Evolutionary conservation across 1,284 basidiomycete species (phyloP), one percentile per base, ranked within the genome.

Genomic region (Apiotrichum sp.): DNA sequence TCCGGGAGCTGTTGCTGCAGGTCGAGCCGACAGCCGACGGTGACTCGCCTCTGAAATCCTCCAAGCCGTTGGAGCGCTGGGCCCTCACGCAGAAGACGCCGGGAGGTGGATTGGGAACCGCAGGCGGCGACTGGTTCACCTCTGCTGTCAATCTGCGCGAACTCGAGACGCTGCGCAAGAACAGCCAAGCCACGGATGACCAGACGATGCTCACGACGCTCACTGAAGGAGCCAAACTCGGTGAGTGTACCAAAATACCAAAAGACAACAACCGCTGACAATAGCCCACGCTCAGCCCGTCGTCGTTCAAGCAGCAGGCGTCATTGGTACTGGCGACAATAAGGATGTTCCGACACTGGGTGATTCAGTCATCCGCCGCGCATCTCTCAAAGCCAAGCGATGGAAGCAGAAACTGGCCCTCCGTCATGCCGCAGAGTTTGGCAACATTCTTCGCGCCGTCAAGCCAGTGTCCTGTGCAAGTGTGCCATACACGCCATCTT

Each of bases 51-150:
- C 40, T 50, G 16, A 22, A 22, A 22, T 35, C 8, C 14, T 6
- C 47, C 14, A 31, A 48, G 6, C 43, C n/a, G 16, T n/a, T 29
- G 16, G 67, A 72, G 53, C 59, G 67, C 47, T 74, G 72, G 72
- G 70, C 65, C 2, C 56, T 74, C 50, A 62, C 71, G 62, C 71
- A 73, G 47, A 70, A 68, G 50, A 65, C 65, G 2, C 53, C 59
- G 13, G 48, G 59, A 6, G 36, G 55, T 46, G 52, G 60, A 1
- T 46, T 59, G 10, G 52, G 58, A 3, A 47, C 50, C 1, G 50
- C 58, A 2, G 56, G 54, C 31, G 67, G 67, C 14, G 72, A 74
- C 42, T 74, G 71, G 71, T 74, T 70, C 50, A 70, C 71, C 2
- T 46, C 64, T 7, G 50, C 51, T n/a, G 71, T 64, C 16, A 66